These are phyloP conservation scores for Amanita exitialis DNA, from an alignment of 768 basidiomycete species.

Conservation along the genomic window DNA sequence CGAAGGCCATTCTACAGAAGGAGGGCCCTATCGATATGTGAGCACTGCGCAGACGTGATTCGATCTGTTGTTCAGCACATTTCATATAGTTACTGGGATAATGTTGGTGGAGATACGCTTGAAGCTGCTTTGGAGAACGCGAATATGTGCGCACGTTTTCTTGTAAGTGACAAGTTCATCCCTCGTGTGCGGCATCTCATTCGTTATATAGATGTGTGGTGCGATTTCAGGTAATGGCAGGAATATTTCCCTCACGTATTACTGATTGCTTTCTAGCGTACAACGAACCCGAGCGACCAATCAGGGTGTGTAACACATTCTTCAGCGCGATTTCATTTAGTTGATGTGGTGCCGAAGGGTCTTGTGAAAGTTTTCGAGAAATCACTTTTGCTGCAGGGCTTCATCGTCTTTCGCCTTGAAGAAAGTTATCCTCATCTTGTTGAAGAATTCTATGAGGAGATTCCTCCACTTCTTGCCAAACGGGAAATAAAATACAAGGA, in stretches of 20 bases:
- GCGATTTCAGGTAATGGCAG: neutral
- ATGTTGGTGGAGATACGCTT: conserved; percentile 38
- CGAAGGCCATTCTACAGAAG: conserved; percentile 31
- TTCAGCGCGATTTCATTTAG: neutral
- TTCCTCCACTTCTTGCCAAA: conserved; percentile 26
- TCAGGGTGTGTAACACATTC: conserved; percentile 5
- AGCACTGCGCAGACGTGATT: neutral
- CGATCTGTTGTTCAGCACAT: neutral
- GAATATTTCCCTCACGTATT: neutral
- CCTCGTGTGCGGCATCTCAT: neutral
- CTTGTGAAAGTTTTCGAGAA: conserved; percentile 27
- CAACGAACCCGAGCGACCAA: conserved; percentile 4
- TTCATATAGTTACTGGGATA: conserved; percentile 19
- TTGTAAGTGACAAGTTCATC: conserved; percentile 16
- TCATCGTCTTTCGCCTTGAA: conserved; percentile 22
- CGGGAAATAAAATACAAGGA: conserved; percentile 31
- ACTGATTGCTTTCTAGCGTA: neutral
- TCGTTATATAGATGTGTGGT: conserved; percentile 1
- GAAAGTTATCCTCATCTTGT: conserved; percentile 16
- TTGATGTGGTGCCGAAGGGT: conserved; percentile 18
- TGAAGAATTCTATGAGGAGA: conserved; percentile 23
- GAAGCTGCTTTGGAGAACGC: conserved; percentile 26
- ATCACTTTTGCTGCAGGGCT: conserved; percentile 33
- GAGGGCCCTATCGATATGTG: conserved; percentile 48
- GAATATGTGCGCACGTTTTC: conserved; percentile 28